Evolutionary conservation across 495 filamentous ascomycete species (phyloP), one percentile per base, ranked within the genome.

Genomic region (Daldinia vernicosa): DNA sequence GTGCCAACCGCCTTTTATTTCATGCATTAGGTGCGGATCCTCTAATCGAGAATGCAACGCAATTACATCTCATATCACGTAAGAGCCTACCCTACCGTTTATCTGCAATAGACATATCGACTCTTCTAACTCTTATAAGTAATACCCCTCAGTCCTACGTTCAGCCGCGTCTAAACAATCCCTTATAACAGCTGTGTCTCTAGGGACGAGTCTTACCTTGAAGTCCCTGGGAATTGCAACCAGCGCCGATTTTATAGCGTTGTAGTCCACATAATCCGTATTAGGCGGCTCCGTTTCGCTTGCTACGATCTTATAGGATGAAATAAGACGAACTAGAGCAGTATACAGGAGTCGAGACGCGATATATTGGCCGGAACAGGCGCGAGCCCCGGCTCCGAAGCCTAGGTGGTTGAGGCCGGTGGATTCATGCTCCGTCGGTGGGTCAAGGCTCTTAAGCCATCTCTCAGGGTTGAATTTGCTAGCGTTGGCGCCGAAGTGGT

Each of bases 201-300:
- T 75, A 3, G 82, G 83, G 22, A 86, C 73, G n/a, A 88, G 71
- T 66, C 73, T 80, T 0, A 87, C 81, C 54, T 84, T 84, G 69
- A 87, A 88, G 50, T 84, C 78, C 40, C 81, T 72, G 2, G 86
- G 86, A 65, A 87, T 87, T 3, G 86, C 85, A 8, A 87, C 85
- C 22, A 87, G 62, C 0, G 86, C 85, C 0, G 80, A 83, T 72
- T 87, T 87, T 64, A 86, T 82, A 62, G 81, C 78, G 61, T 88
- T 88, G 54, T 87, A 88, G 24, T 88, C 86, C 14, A 86, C 80
- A 66, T 87, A 87, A 67, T 88, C 85, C 1, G 84, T 87, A 59
- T 86, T 87, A 1, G 85, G 85, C 1, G 85, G 84, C 6, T 78
- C 67, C 0, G 66, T 65, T 58, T 85, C 78, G 53, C 81, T 84